Evolutionary conservation across 495 filamentous ascomycete species (phyloP), one percentile per base, ranked within the genome.

Genomic region (Trichoderma erinaceum): DNA sequence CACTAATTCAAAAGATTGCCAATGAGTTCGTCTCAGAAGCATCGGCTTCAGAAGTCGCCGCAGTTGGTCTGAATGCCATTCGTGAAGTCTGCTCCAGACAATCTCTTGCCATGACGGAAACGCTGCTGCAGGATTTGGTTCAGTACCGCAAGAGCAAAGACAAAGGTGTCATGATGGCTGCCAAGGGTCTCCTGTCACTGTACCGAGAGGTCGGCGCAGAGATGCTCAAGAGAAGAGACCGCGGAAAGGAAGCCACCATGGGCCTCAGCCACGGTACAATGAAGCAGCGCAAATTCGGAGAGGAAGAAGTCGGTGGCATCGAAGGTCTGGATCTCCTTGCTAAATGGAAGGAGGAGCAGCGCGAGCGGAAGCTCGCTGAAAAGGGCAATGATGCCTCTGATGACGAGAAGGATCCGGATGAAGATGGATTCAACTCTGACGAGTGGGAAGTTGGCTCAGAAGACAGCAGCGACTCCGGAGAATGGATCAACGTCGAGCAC

Each of bases 21-120:
- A 97, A 97, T 68, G 93, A 97, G 78, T 99, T 99, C 74, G 94
- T 99, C 10, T 96, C 92, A 0, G 95, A 99, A 76, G 95, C 92
- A 16, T 90, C 92, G 0, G 93, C 94, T 7, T 82, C 90, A 18
- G 92, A 97, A 78, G 92, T 98, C 52, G 92, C 91, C 38, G 88
- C 94, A 8, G 94, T 95, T 52, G 95, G 95, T 72, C 85, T 99
- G 67, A 99, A 97, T 74, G 88, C 91, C 25, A 98, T 98, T 74
- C 86, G 94, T 66, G 95, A 99, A 75, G 89, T 99, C 15, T 97
- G 95, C 75, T 88, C 87, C 3, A 83, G 95, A 66, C 94, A 98
- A 73, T 95, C 96, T 25, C 80, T 98, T 25, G 95, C 93, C 21
- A 98, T 99, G 90, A 92, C 90, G 70, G 90, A 96, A 69, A 96